Base-by-base conservation (phyloP, 495 filamentous ascomycete species). In the Penicillium canescens region DNA sequence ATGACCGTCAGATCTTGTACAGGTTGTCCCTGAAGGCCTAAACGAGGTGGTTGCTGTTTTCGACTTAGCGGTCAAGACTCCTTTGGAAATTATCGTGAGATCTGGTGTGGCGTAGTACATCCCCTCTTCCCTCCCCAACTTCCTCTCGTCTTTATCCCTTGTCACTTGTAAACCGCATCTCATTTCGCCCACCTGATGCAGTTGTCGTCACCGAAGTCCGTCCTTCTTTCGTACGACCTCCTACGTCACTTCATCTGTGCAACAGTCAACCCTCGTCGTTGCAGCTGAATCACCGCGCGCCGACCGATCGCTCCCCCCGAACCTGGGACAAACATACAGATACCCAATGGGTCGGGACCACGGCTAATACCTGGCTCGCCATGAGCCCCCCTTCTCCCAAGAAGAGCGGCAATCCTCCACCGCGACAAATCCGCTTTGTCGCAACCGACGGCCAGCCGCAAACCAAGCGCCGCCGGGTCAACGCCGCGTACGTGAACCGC, bases 371-470 rank as follows among this genome's bases (percentile, higher is more conserved):
- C 52, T 46, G 65, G 75, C 75, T 78, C 72, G 75, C 66, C 46
- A 78, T 78, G 75, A 76, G 75, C 72, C 58, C 60, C 50, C 65
- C 70, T 66, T 73, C 73, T 64, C 66, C 75, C 49, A 69, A 69
- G 64, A 71, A 71, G 67, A 78, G 65, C 64, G 71, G 64, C 60
- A 66, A 53, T 65, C 49, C 65, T 57, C 65, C 70, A 44, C 74
- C 63, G 31, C 74, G 74, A 54, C 76, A 78, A 63, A 89, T 92
- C 47, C 84, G 89, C 58, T 92, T 92, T 68, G 86, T 92, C 56
- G 85, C 88, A 50, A 90, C 88, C 60, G 86, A 91, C 70, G 89
- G 88, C 54, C 87, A 89, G 56, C 89, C 88, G 42, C 87, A 89
- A 55, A 86, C 87, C 42, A 92, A 92, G 69, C 78, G 89, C 56